These are phyloP conservation scores for Amanita phalloides DNA, from an alignment of 768 basidiomycete species.

Conservation along the genomic window DNA sequence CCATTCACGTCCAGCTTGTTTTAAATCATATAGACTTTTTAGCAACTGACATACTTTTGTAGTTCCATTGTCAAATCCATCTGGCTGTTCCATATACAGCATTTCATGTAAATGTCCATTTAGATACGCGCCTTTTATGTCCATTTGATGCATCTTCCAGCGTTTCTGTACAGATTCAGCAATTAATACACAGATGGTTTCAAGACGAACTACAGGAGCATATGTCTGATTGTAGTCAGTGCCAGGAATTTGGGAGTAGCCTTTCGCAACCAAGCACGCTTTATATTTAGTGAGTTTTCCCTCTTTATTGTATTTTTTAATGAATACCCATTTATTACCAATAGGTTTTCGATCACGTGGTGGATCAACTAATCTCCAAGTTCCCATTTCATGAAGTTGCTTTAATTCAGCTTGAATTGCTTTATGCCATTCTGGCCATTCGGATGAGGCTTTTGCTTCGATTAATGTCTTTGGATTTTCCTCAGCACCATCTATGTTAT, in stretches of 20 bases:
- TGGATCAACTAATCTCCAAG: conserved; percentile 16
- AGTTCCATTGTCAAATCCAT: conserved; percentile 18
- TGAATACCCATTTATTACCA: conserved; percentile 21
- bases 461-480: no score
- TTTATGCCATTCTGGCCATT: conserved; percentile 9
- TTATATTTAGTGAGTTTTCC: no score
- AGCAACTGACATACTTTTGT: conserved; percentile 13
- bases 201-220: conserved; percentile 19
- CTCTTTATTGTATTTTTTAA: no score
- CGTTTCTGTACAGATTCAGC: conserved; percentile 22
- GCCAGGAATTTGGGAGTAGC: no score
- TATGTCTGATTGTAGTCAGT: conserved; percentile 22
- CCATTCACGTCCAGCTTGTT: no score
- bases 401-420: conserved; percentile 6
- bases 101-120: conserved; percentile 18
- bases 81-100: conserved; percentile 29
- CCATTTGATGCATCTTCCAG: conserved; percentile 26
- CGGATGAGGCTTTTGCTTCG: no score
- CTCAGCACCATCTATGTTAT: no score
- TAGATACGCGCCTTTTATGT: conserved; percentile 28
- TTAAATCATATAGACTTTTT: conserved; percentile 25
- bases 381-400: conserved; percentile 15
- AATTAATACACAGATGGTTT: conserved; percentile 19
- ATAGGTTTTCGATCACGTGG: conserved; percentile 15
- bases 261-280: no score